Evolutionary conservation across 2,329 filamentous ascomycete genomes (phyloP).

Genomic region (Fusarium secorum): DNA sequence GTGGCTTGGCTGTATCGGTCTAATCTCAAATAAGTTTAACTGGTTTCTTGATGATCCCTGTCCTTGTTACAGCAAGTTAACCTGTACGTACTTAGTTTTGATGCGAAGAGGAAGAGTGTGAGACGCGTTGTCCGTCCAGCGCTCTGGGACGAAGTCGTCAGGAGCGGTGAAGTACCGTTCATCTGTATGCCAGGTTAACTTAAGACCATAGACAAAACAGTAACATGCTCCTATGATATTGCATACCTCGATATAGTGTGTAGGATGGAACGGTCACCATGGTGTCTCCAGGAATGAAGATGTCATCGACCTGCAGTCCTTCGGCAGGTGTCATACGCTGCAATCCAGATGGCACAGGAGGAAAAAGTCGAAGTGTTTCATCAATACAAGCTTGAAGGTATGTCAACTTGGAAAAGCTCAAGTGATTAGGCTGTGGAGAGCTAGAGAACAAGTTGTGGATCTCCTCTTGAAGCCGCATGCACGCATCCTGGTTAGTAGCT

Average conservation of each 20-base stretch:
- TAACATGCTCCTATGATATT: rapidly evolving
- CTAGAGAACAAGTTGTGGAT: not conserved
- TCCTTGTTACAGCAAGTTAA: not conserved
- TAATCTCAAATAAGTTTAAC: not conserved
- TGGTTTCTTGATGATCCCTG: not conserved
- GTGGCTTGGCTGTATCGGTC: rapidly evolving
- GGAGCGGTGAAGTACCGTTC: not conserved
- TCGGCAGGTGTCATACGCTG: not conserved
- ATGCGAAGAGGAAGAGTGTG: not conserved
- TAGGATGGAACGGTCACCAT: not conserved
- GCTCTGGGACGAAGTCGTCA: not conserved
- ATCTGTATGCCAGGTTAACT: rapidly evolving
- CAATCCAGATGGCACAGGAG: not conserved
- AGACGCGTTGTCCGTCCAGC: not conserved
- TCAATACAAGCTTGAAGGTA: not conserved
- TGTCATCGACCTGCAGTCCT: not conserved
- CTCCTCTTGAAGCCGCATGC: not conserved
- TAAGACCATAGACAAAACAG: rapidly evolving
- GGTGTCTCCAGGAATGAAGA: not conserved
- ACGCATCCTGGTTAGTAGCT: not conserved
- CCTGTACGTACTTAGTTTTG: not conserved
- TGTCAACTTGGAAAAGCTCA: not conserved
- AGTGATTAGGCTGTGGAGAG: not conserved
- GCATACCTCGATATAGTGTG: not conserved
- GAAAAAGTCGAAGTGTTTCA: not conserved